Conservation (phyloP, 805 yeast species). For the Starmerella sirachaensis region DNA sequence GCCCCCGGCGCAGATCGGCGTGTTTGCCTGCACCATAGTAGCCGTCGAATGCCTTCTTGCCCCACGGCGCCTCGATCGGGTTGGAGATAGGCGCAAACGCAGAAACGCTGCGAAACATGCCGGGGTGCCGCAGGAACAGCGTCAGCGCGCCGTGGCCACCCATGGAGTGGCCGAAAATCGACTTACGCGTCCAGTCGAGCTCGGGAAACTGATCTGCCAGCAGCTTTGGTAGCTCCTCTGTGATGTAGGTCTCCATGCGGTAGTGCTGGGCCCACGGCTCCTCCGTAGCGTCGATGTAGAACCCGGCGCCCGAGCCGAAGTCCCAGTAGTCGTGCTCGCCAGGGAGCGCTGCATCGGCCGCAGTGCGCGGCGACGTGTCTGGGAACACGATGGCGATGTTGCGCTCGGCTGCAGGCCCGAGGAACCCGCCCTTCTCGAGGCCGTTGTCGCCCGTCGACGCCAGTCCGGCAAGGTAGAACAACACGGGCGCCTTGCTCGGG, state of each 20-base stretch:
- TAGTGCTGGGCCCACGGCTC: slow-evolving; percentile 63
- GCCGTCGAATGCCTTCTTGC: slow-evolving; percentile 66
- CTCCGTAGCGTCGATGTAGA: slow-evolving; percentile 73
- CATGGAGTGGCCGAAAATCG: slow-evolving; percentile 96
- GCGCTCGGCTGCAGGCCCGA: slow-evolving; percentile 61
- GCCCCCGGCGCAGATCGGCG: too few species aligned
- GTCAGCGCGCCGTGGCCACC: slow-evolving; percentile 92
- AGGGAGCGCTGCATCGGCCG: slow-evolving; percentile 6
- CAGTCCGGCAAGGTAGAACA: slow-evolving; percentile 74
- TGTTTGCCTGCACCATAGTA: slow-evolving; percentile 58
- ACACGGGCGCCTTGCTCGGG: slow-evolving; percentile 49
- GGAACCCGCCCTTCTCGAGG: slow-evolving; percentile 71
- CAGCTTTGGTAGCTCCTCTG: slow-evolving; percentile 51
- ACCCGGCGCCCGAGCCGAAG: slow-evolving; percentile 92
- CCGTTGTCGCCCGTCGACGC: slow-evolving; percentile 92
- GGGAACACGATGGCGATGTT: slow-evolving; percentile 88
- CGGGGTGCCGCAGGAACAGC: slow-evolving; percentile 55
- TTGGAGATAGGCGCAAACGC: slow-evolving; percentile 87
- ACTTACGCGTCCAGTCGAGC: slow-evolving; percentile 47
- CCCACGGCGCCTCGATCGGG: slow-evolving; percentile 77
- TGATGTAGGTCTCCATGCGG: slow-evolving; percentile 76
- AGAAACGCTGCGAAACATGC: slow-evolving; percentile 61
- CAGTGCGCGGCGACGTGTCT: slow-evolving; percentile 80
- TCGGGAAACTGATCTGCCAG: slow-evolving; percentile 32
- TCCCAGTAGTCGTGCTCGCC: slow-evolving; percentile 80